Conservation (phyloP, 2,329 filamentous ascomycete genomes). For the Arthrobotrys entomopaga region DNA sequence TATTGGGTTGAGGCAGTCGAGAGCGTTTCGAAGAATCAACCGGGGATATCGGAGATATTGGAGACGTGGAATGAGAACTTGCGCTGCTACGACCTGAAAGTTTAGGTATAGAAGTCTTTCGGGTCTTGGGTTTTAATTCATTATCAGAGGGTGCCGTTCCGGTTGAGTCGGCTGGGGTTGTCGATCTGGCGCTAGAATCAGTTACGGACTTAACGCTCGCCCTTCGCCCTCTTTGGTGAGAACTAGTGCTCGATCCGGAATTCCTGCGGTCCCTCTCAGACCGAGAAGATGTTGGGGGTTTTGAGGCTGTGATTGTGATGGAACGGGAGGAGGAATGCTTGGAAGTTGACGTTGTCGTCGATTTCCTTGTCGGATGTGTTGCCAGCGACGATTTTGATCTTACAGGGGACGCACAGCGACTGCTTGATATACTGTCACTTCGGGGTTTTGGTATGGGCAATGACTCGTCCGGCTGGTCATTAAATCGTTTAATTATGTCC, state of each 20-base stretch:
- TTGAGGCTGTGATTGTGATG: slow-evolving; percentile 12
- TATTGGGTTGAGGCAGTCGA: slow-evolving; percentile 14
- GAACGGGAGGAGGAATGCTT: slow-evolving; percentile 35
- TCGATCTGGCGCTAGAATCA: slow-evolving; percentile 42
- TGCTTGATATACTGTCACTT: slow-evolving; percentile 49
- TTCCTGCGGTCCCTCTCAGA: slow-evolving; percentile 42
- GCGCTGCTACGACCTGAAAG: slow-evolving; percentile 14
- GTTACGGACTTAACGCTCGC: slow-evolving; percentile 26
- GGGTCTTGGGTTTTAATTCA: slow-evolving; percentile 32
- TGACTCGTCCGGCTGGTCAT: slow-evolving; percentile 49
- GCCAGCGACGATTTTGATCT: slow-evolving; percentile 50
- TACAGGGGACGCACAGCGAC: slow-evolving; percentile 47
- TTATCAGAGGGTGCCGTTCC: slow-evolving; percentile 45
- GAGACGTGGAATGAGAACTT: slow-evolving; percentile 39
- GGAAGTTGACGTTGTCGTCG: slow-evolving; percentile 5
- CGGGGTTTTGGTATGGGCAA: slow-evolving; percentile 46
- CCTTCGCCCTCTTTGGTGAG: slow-evolving; percentile 34
- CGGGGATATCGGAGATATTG: slow-evolving; percentile 49
- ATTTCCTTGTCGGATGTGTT: slow-evolving; percentile 44
- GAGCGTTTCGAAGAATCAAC: slow-evolving; percentile 33
- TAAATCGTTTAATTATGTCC: slow-evolving; percentile 53
- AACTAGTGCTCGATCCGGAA: slow-evolving; percentile 47
- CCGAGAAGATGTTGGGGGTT: slow-evolving; percentile 21
- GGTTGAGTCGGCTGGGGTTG: slow-evolving; percentile 45
- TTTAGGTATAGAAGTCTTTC: slow-evolving; percentile 45